These are phyloP conservation scores for Metschnikowia henanensis DNA, from an alignment of 805 yeast genomes.

Conservation along the genomic window DNA sequence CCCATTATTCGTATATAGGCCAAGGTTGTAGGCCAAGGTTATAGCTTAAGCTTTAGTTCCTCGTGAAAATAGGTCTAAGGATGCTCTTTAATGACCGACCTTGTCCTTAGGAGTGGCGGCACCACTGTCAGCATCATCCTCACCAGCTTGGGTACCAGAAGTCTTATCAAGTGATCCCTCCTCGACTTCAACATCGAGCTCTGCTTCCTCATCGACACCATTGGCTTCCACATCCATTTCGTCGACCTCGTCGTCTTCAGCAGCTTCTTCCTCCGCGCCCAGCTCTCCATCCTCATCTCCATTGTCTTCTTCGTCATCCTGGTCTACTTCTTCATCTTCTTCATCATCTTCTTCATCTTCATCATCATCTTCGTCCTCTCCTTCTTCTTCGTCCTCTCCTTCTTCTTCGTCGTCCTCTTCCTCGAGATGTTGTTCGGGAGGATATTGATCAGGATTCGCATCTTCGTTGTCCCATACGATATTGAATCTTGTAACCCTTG, in stretches of 20 bases:
- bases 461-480: constrained; percentile 92
- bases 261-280: constrained; percentile 11
- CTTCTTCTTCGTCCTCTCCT: constrained; percentile 29
- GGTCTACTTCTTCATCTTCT: constrained; percentile 9
- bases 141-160: constrained; percentile 4
- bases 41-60: too few relatives aligned
- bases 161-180: too few relatives aligned
- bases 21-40: too few relatives aligned
- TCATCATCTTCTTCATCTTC: constrained; percentile 18
- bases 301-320: constrained; percentile 12
- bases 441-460: constrained; percentile 62
- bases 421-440: constrained; percentile 63
- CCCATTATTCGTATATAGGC: too few relatives aligned
- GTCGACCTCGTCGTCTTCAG: constrained; percentile 11
- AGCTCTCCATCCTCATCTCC: constrained; percentile 6
- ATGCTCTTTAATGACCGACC: not conserved
- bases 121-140: constrained; percentile 16
- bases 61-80: not conserved
- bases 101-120: constrained; percentile 21
- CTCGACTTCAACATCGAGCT: too few relatives aligned
- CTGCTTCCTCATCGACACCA: constrained; percentile 11
- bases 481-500: constrained; percentile 94
- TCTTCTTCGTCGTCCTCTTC: constrained; percentile 46
- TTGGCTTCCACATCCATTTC: constrained; percentile 8
- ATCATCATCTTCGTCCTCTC: constrained; percentile 17